Percentiles rank a stretch among this genome's conserved stretches.
These are phyloP conservation scores for Zoysia japonica DNA, from an alignment of 176 grass and related monocot genomes.

Conservation along the genomic window DNA sequence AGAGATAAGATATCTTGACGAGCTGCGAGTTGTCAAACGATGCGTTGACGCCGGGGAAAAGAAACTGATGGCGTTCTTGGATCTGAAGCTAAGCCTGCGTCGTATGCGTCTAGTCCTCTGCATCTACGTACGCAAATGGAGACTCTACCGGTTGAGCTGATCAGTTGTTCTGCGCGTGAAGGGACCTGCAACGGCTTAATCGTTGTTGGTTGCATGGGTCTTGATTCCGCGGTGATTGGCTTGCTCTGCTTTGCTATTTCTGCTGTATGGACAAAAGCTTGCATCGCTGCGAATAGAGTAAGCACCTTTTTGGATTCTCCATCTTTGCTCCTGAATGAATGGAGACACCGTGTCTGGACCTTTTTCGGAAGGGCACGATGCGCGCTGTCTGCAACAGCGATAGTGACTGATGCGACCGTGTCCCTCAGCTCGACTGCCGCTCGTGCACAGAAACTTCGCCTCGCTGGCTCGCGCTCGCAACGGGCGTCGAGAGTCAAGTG, in stretches of 20 bases:
- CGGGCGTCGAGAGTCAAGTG: too few relatives aligned
- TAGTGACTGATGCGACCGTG: not conserved
- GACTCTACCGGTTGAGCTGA: not conserved
- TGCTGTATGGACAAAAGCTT: not conserved
- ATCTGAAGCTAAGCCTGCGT: constrained; percentile 1
- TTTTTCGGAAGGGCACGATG: not conserved
- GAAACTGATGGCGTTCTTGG: not conserved
- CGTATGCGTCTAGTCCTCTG: too few relatives aligned
- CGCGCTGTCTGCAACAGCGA: not conserved
- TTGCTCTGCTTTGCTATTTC: not conserved
- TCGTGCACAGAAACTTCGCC: not conserved
- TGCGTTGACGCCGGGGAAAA: not conserved
- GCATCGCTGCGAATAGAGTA: not conserved
- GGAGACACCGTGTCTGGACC: not conserved
- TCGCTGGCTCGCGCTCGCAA: too few relatives aligned
- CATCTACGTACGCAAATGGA: not conserved
- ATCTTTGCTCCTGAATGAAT: not conserved
- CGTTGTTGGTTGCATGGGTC: too few relatives aligned
- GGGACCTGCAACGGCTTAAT: not conserved
- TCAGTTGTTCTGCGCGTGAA: not conserved
- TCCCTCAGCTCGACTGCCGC: not conserved
- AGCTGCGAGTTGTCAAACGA: constrained; percentile 1
- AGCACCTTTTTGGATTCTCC: not conserved
- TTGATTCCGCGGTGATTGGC: not conserved
- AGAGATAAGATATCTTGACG: not conserved